A percentile compares a stretch with the other conserved stretches of the same genome.
Evolutionary conservation across 108 stramenopile species (phyloP).

Genomic region (Bacterosira constricta): DNA sequence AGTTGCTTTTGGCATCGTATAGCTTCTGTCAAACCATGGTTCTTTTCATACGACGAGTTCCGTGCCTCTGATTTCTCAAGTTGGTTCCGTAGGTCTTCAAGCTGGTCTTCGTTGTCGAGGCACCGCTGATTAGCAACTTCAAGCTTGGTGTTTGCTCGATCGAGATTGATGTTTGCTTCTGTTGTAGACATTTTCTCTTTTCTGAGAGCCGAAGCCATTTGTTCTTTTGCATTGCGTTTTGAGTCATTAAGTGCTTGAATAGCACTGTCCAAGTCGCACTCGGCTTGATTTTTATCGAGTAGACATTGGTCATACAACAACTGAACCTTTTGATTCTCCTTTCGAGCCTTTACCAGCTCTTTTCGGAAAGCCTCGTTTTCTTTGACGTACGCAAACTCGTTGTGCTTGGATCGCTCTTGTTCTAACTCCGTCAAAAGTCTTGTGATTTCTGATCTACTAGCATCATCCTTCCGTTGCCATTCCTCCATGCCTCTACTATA

Average conservation of each 20-base stretch:
- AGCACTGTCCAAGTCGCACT: slow-evolving; percentile 39
- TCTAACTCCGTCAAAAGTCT: slow-evolving; percentile 29
- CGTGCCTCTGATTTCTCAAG: slow-evolving; percentile 52
- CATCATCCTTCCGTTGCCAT: slow-evolving; percentile 22
- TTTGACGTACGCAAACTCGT: background rate
- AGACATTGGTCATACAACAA: slow-evolving; percentile 23
- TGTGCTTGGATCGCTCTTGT: slow-evolving; percentile 17
- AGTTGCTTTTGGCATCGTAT: slow-evolving; percentile 67
- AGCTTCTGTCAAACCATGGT: slow-evolving; percentile 71
- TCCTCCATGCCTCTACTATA: slow-evolving; percentile 2
- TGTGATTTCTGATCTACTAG: slow-evolving; percentile 27
- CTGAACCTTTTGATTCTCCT: slow-evolving; percentile 24
- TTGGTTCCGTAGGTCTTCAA: slow-evolving; percentile 54
- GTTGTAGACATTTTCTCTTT: slow-evolving; percentile 12
- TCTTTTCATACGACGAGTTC: slow-evolving; percentile 69
- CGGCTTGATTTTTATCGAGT: slow-evolving; percentile 41
- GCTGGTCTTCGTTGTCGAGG: slow-evolving; percentile 33
- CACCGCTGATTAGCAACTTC: background rate
- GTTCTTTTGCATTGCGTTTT: slow-evolving; percentile 26
- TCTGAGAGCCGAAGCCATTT: slow-evolving; percentile 13
- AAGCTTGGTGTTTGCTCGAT: slow-evolving; percentile 14
- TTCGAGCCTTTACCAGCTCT: slow-evolving; percentile 18
- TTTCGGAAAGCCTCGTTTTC: slow-evolving; percentile 20
- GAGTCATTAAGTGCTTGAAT: slow-evolving; percentile 35
- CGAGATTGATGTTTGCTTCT: slow-evolving; percentile 12